Base-by-base conservation (phyloP, 1,284 basidiomycete genomes). In the Apiotrichum montevideense region DNA sequence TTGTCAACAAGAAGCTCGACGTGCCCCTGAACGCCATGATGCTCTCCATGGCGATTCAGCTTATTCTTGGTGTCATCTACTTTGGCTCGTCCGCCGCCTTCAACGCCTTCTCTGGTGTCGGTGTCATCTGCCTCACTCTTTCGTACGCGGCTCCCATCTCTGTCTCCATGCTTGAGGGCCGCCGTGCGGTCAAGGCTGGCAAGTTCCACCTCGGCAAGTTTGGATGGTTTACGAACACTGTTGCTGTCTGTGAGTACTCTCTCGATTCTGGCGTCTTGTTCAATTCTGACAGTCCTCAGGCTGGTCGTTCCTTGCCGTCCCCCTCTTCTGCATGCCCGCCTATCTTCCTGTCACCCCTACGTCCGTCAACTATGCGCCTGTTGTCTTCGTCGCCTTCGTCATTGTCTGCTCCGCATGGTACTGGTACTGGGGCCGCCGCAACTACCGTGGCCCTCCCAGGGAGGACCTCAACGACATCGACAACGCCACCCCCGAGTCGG, bases 321-420 rank as follows among this genome's bases (percentile, higher is more conserved):
- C 67, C 5, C 57, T 71, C 15, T 57, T 71, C 51, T 69, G 65
- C 33, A 69, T 71, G 64, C 69, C 69, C 3, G 60, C 66, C n/a
- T 43, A 37, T 35, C 54, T 71, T 6, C 69, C 69, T 14, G 67
- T 71, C 53, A 65, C 66, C 4, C 51, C 61, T 6, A 46, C 41
- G 21, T 57, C 55, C 41, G 69, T 71, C 64, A 71, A 71, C 63
- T 71, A 83, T 62, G 83, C 80, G 7, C 83, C 82, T 15, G 83
- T 82, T 6, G 83, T 85, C 21, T 85, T 84, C 57, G 79, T 84
- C 40, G 83, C 81, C 1, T 84, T 85, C 61, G 81, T 73, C 3
- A 63, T 70, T 10, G 78, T 85, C 43, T 82, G 82, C 49, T 79
- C 77, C 0, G 71, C 76, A n/a, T 85, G 83, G 84, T 85, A 85